phyloP scores from a whole-genome alignment of 2,329 filamentous ascomycete genomes.

The Saccharata proteae region DNA sequence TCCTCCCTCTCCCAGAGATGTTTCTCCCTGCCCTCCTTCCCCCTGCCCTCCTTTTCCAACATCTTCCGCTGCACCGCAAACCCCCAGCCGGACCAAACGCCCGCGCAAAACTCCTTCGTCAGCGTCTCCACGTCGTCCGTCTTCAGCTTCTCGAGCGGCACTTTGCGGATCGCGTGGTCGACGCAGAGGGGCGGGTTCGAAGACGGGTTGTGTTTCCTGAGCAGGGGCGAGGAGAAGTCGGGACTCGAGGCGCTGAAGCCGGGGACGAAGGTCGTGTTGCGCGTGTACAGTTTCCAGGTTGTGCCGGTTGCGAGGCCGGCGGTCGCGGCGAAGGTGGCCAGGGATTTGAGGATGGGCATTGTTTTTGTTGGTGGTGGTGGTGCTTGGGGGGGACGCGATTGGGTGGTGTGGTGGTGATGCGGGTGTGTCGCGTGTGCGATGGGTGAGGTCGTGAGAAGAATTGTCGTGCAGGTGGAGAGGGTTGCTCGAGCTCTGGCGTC shows the following conservation, averaged over 20 bases:
- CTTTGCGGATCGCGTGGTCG: constrained; percentile 24
- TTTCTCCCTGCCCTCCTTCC: constrained; percentile 18
- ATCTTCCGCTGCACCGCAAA: constrained; percentile 23
- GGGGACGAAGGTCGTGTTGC: constrained; percentile 24
- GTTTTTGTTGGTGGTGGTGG: background rate
- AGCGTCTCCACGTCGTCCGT: constrained; percentile 18
- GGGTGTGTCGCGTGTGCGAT: too few species aligned
- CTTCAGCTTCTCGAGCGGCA: constrained; percentile 22
- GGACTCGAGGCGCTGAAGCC: constrained; percentile 17
- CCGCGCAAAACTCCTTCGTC: constrained; percentile 25
- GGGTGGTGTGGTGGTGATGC: constrained; percentile 1
- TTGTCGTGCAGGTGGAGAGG: too few species aligned
- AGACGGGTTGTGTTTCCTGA: constrained; percentile 20
- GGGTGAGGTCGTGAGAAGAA: too few species aligned
- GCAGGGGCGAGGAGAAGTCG: constrained; percentile 15
- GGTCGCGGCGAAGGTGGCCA: constrained; percentile 3
- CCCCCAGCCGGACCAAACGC: constrained; percentile 25
- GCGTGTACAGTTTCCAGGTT: constrained; percentile 24
- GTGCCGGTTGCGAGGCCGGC: constrained; percentile 8
- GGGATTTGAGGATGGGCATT: constrained; percentile 6
- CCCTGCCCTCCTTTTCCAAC: constrained; percentile 24
- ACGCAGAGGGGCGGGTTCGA: constrained; percentile 22
- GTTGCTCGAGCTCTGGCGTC: too few species aligned
- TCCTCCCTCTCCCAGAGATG: constrained; percentile 25
- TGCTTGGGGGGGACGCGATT: background rate